Evolutionary conservation across 2,329 filamentous ascomycete genomes (phyloP), one percentile per base, ranked within the genome.

Genomic region (Pyricularia sp.): DNA sequence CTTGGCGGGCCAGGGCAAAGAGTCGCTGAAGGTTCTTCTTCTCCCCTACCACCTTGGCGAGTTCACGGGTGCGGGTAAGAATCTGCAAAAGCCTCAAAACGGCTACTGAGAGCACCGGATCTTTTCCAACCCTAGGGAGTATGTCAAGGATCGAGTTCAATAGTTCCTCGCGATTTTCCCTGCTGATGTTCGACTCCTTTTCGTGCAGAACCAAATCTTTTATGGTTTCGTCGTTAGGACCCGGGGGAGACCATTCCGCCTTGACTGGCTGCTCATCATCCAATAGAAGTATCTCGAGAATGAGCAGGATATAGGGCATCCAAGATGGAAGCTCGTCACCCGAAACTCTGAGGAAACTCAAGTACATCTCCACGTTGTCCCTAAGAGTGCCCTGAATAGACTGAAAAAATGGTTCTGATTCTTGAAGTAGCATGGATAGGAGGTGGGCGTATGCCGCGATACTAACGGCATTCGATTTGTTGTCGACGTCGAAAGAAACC

Each of bases 1-100:
- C 84, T 74, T 97, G 93, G 74, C 96, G 96, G 65, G 93, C 87
- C 90, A 97, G 96, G 63, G 97, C 84, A 75, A 99, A 97, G 26
- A 99, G 80, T 31, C 91, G 85, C 72, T 94, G 90, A 62, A 99
- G 81, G 70, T 96, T 96, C 72, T 88, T 89, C 78, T 92, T 96
- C 73, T 96, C 89, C 5, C 91, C 90, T 61, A 97, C 82, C 60
- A 83, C 80, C 68, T 86, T 83, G 2, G 94, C 93, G 67, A 96
- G 81, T 16, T 84, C 80, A 63, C 91, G 88, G 66, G 86, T 84
- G 26, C 96, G 86, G 1, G 94, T 97, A 33, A 99, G 79, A 67
- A 97, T 92, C 33, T 96, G 90, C 40, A 99, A 78, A 13, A 96
- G 86, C 55, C 94, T 86, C 62, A 90, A 83, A 13, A 96, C 84